A percentile compares a stretch with the other conserved stretches of the same genome.
These are phyloP conservation scores for Neolentinus lepideus DNA, from an alignment of 1,284 basidiomycete genomes.

Conservation along the genomic window DNA sequence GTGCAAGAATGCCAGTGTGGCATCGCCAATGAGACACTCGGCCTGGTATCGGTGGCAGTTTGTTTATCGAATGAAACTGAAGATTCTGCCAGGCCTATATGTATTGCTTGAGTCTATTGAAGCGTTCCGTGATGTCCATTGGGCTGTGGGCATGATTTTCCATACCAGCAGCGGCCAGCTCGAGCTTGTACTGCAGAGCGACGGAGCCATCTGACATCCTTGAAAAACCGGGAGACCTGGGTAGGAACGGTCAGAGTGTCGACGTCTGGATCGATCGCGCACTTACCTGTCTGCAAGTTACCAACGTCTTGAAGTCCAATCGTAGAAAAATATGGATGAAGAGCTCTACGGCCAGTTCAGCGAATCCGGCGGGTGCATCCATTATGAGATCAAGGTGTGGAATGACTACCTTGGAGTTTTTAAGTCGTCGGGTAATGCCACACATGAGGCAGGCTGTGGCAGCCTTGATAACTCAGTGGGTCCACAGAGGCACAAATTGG, in stretches of 20 bases:
- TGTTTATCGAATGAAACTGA: neutral
- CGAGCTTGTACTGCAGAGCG: conserved; percentile 41
- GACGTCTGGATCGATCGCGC: too few relatives aligned
- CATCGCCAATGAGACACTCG: neutral
- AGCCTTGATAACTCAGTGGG: neutral
- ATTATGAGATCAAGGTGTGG: neutral
- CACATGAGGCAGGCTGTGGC: neutral
- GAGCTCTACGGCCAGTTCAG: conserved; percentile 21
- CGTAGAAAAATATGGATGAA: conserved; percentile 17
- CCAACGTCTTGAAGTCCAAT: conserved; percentile 25
- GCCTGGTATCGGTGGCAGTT: neutral
- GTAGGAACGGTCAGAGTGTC: neutral
- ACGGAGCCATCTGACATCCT: conserved; percentile 25
- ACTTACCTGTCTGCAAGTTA: conserved; percentile 33
- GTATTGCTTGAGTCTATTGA: conserved; percentile 33
- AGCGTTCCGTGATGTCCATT: conserved; percentile 26
- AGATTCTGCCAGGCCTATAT: conserved; percentile 41
- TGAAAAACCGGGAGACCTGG: conserved; percentile 40
- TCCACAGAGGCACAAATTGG: neutral
- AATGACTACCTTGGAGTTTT: neutral
- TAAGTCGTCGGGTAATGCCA: neutral
- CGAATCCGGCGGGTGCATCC: neutral
- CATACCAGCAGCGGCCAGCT: conserved; percentile 43
- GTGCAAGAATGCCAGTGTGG: neutral
- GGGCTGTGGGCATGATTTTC: conserved; percentile 29